Percentiles rank a stretch among this genome's conserved stretches.
Evolutionary conservation across 345 rosid genomes (phyloP).

Genomic region (Carallia pectinifolia): DNA sequence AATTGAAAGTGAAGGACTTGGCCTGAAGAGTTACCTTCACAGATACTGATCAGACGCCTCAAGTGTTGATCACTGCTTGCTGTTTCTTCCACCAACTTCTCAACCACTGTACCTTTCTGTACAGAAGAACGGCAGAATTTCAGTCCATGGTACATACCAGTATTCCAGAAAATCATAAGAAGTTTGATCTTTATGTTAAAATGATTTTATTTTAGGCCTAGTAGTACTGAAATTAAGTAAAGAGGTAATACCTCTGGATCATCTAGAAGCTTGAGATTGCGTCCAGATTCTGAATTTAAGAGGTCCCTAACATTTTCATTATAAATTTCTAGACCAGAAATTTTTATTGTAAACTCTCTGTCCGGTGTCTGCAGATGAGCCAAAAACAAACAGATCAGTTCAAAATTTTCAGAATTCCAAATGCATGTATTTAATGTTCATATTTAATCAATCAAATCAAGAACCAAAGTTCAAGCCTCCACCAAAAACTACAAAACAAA

Average conservation of each 20-base stretch:
- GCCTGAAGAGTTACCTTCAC: conserved; percentile 65
- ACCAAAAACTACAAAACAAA: not conserved
- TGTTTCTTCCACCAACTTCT: conserved; percentile 90
- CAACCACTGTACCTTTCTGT: conserved; percentile 99
- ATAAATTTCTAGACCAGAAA: conserved; percentile 94
- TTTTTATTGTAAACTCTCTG: conserved; percentile 89
- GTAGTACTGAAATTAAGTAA: not conserved
- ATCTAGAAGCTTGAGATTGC: conserved; percentile 93
- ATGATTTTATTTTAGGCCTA: too few relatives aligned
- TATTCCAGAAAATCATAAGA: not conserved
- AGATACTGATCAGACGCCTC: conserved; percentile 75
- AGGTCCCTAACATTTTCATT: conserved; percentile 94
- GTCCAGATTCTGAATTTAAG: conserved; percentile 86
- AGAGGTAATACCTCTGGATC: conserved; percentile 85
- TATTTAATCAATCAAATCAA: not conserved
- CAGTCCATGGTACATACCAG: not conserved
- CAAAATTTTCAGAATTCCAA: not conserved
- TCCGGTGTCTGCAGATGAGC: conserved; percentile 71
- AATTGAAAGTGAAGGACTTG: conserved; percentile 6
- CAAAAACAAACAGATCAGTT: conserved; percentile 18
- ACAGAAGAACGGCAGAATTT: conserved; percentile 11
- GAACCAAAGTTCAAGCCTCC: not conserved
- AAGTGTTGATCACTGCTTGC: conserved; percentile 76
- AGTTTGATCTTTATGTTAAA: not conserved
- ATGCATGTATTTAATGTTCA: not conserved